Percentiles rank a stretch among this genome's conserved stretches.
Conservation (phyloP, 1,284 basidiomycete genomes). For the Pterula multifida region DNA sequence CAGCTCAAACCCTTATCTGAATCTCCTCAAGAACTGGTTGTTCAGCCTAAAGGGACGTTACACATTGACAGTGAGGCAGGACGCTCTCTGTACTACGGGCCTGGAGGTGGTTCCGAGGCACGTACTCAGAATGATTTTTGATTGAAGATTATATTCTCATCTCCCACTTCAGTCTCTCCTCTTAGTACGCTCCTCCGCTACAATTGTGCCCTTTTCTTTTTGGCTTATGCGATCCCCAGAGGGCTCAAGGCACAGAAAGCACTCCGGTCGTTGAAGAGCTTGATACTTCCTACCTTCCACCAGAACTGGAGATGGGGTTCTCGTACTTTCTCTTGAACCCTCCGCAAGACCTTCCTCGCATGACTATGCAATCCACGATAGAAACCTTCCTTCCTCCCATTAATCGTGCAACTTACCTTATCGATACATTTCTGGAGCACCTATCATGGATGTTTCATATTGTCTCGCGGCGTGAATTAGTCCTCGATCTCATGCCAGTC, state of each 20-base stretch:
- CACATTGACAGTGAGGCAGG: constrained; percentile 9
- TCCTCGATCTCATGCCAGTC: constrained; percentile 31
- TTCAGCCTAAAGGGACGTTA: constrained; percentile 9
- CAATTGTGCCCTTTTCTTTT: too few species aligned
- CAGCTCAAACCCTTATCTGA: constrained; percentile 9
- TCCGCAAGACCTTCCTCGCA: constrained; percentile 17
- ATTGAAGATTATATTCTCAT: not conserved
- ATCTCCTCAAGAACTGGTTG: constrained; percentile 4
- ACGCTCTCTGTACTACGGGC: not conserved
- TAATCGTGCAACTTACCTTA: constrained; percentile 27
- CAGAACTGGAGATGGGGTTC: not conserved
- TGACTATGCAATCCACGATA: constrained; percentile 23
- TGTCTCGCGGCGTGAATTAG: constrained; percentile 30
- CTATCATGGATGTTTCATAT: constrained; percentile 44
- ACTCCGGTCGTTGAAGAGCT: constrained; percentile 15
- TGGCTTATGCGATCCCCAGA: not conserved
- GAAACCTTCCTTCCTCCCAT: constrained; percentile 31
- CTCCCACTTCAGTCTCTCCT: not conserved
- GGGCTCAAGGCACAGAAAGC: constrained; percentile 6
- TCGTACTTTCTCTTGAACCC: constrained; percentile 28
- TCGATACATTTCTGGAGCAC: constrained; percentile 36
- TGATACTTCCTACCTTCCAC: constrained; percentile 28
- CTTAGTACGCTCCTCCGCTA: constrained; percentile 3
- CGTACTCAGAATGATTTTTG: not conserved
- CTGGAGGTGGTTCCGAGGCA: constrained; percentile 12